phyloP scores from a whole-genome alignment of 805 yeast species.

The Ogataea parapolymorpha region DNA sequence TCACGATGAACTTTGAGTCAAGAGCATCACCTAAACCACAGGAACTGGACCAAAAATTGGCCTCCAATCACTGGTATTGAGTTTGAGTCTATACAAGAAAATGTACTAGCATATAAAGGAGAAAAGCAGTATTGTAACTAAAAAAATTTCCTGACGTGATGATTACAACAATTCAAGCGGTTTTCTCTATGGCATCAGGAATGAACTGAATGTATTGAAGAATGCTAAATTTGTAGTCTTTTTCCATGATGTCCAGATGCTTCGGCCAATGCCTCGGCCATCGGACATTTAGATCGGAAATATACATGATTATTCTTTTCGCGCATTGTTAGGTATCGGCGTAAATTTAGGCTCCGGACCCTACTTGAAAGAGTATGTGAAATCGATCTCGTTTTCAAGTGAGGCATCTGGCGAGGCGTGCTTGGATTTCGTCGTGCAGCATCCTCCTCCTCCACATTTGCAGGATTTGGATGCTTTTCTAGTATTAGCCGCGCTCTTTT shows the following conservation, averaged over 20 bases:
- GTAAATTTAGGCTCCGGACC: background rate
- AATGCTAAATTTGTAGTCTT: too few species aligned
- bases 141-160: too few species aligned
- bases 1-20: conserved; percentile 17
- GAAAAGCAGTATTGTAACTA: too few species aligned
- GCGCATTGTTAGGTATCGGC: conserved; percentile 3
- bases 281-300: background rate
- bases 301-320: conserved; percentile 19
- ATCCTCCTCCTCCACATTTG: conserved; percentile 7
- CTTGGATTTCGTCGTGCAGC: background rate
- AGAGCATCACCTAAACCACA: too few species aligned
- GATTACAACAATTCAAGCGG: too few species aligned
- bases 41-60: background rate
- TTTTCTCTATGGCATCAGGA: too few species aligned
- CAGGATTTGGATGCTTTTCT: background rate
- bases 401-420: background rate
- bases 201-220: too few species aligned
- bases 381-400: conserved; percentile 9
- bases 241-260: too few species aligned
- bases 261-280: too few species aligned
- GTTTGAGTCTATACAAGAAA: background rate
- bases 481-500: background rate
- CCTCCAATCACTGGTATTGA: conserved; percentile 31
- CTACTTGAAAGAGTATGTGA: conserved; percentile 8
- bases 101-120: too few species aligned